Percentiles rank a stretch among this genome's conserved stretches.
Conservation (phyloP, 2,329 filamentous ascomycete genomes). For the Monosporascus sp. region DNA sequence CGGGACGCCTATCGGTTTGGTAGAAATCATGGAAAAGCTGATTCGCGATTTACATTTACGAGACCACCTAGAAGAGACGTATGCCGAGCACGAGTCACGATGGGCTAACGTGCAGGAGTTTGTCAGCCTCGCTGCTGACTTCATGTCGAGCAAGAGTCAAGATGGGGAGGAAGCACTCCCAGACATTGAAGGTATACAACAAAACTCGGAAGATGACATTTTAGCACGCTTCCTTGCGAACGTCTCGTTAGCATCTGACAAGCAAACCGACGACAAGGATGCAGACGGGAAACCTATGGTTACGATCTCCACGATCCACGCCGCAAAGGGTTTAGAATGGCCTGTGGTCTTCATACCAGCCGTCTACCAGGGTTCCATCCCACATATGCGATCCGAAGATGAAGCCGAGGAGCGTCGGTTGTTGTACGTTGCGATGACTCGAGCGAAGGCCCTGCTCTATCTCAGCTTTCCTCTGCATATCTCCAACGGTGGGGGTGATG, state of each 20-base stretch:
- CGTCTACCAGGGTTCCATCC: conserved; percentile 84
- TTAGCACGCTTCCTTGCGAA: conserved; percentile 84
- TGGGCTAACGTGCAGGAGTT: conserved; percentile 91
- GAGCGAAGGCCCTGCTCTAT: conserved; percentile 81
- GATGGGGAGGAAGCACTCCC: conserved; percentile 54
- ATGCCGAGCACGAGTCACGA: conserved; percentile 66
- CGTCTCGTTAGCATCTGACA: conserved; percentile 77
- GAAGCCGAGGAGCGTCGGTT: conserved; percentile 80
- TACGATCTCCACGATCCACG: conserved; percentile 93
- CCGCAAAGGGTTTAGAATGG: conserved; percentile 95
- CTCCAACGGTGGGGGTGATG: conserved; percentile 50
- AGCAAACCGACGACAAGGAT: conserved; percentile 57
- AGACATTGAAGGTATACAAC: conserved; percentile 65
- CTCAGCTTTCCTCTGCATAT: conserved; percentile 72
- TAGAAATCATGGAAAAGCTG: conserved; percentile 46
- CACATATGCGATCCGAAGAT: conserved; percentile 81
- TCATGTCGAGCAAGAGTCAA: conserved; percentile 42
- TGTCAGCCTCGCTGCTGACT: conserved; percentile 71
- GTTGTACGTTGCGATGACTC: conserved; percentile 94
- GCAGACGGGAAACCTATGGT: conserved; percentile 58
- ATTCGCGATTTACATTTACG: conserved; percentile 66
- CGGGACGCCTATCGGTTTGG: conserved; percentile 32
- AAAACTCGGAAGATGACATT: conserved; percentile 57
- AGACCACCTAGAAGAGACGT: conserved; percentile 65
- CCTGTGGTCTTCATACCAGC: conserved; percentile 90